These are phyloP conservation scores for Pseudogymnoascus sp. DNA, from an alignment of 2,329 filamentous ascomycete species.

Conservation along the genomic window DNA sequence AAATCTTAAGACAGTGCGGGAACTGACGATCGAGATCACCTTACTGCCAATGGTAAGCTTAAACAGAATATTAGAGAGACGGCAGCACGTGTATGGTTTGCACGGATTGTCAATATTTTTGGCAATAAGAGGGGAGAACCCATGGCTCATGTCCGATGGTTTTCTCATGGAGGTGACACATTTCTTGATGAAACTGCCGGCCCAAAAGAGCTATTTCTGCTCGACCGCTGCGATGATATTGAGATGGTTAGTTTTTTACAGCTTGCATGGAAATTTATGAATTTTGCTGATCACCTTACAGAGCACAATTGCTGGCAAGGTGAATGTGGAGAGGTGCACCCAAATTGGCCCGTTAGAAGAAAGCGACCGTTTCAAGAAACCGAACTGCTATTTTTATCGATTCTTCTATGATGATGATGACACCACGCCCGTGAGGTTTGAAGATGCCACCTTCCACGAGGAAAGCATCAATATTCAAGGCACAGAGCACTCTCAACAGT, in stretches of 20 bases:
- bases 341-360: neutral
- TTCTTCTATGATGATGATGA: conserved; percentile 7
- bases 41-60: neutral
- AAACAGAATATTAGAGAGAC: neutral
- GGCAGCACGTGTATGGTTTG: conserved; percentile 12
- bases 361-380: neutral
- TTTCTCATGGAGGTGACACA: conserved; percentile 16
- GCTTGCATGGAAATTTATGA: too few relatives aligned
- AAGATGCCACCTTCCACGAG: conserved; percentile 3
- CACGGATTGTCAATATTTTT: conserved; percentile 13
- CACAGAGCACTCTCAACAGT: neutral
- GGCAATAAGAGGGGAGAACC: conserved; percentile 6
- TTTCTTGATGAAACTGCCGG: conserved; percentile 15
- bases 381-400: conserved; percentile 16
- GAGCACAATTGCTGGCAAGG: conserved; percentile 14
- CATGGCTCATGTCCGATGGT: conserved; percentile 18
- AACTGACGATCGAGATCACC: neutral
- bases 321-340: conserved; percentile 15
- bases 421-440: neutral
- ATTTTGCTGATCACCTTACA: neutral
- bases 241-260: neutral
- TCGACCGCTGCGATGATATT: conserved; percentile 15
- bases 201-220: conserved; percentile 17
- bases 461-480: neutral
- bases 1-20: neutral